A percentile compares a stretch with the other conserved stretches of the same genome.
Evolutionary conservation across 176 grass and related monocot species (phyloP).

Genomic region (Cymbopogon citratus): DNA sequence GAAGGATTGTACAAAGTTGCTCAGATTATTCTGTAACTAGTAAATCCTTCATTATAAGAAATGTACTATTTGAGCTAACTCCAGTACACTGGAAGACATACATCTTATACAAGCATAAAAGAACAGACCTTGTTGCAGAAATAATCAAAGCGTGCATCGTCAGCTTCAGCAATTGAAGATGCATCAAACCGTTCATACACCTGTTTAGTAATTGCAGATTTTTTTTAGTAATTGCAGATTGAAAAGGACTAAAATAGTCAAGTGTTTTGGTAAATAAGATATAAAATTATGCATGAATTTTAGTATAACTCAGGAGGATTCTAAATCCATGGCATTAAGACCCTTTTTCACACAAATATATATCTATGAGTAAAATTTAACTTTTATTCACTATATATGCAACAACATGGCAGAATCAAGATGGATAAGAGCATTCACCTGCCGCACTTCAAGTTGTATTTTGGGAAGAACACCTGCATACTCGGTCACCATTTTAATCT

Average conservation of each 20-base stretch:
- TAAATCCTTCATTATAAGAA: constrained; percentile 6
- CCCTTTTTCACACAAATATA: background rate
- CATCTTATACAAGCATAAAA: constrained; percentile 16
- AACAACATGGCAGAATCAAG: background rate
- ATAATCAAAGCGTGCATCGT: constrained; percentile 73
- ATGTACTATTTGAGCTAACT: background rate
- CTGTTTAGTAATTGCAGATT: constrained; percentile 40
- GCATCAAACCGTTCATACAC: constrained; percentile 79
- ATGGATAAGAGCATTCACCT: constrained; percentile 42
- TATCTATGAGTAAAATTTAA: background rate
- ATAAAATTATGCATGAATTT: background rate
- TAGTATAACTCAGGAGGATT: background rate
- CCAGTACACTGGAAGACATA: background rate
- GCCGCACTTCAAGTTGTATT: constrained; percentile 61
- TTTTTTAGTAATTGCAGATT: constrained; percentile 23
- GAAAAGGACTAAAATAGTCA: background rate
- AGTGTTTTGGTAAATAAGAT: background rate
- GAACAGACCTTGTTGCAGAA: constrained; percentile 77
- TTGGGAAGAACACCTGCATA: constrained; percentile 81
- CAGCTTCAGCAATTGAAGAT: constrained; percentile 60
- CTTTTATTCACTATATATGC: background rate
- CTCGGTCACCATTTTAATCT: constrained; percentile 62
- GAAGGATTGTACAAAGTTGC: background rate
- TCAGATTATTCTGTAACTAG: background rate
- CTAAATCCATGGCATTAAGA: background rate